These are phyloP conservation scores for Pochonia chlamydosporia DNA, from an alignment of 2,329 filamentous ascomycete species.

Conservation along the genomic window DNA sequence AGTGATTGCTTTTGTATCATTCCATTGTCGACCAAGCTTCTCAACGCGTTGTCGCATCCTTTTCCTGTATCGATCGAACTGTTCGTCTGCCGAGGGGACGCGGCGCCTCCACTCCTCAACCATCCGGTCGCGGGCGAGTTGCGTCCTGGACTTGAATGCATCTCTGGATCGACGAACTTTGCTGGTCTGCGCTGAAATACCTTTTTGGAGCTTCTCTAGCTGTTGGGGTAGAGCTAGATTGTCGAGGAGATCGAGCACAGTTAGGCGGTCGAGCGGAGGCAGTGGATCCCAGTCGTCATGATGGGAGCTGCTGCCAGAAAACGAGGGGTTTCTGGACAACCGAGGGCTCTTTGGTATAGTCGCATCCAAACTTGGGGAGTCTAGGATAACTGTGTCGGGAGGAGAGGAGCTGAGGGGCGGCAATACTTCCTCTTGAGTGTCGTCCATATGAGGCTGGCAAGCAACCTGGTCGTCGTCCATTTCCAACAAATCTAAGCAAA, in stretches of 20 bases:
- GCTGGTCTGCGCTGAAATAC: conserved; percentile 74
- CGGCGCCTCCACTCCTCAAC: conserved; percentile 89
- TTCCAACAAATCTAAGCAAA: neutral
- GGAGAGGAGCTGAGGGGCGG: conserved; percentile 38
- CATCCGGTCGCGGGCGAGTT: conserved; percentile 79
- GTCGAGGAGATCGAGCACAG: conserved; percentile 88
- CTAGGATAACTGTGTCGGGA: conserved; percentile 35
- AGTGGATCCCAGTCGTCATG: conserved; percentile 85
- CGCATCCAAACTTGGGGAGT: conserved; percentile 46
- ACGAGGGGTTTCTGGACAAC: conserved; percentile 72
- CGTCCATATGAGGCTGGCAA: neutral
- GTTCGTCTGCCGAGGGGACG: conserved; percentile 82
- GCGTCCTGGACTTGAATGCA: conserved; percentile 68
- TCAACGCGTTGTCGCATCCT: conserved; percentile 89
- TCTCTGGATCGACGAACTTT: conserved; percentile 80
- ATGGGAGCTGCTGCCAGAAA: conserved; percentile 78
- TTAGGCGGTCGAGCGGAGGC: conserved; percentile 82
- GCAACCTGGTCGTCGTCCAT: conserved; percentile 3
- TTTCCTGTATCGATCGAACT: conserved; percentile 82
- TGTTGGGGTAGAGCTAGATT: conserved; percentile 88
- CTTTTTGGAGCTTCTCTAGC: conserved; percentile 82
- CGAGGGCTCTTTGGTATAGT: conserved; percentile 43
- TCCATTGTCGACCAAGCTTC: conserved; percentile 78
- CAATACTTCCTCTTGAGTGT: conserved; percentile 29
- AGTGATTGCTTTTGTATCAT: conserved; percentile 82